Conservation (phyloP, 208 protist species). For the Trypanosoma theileri region DNA sequence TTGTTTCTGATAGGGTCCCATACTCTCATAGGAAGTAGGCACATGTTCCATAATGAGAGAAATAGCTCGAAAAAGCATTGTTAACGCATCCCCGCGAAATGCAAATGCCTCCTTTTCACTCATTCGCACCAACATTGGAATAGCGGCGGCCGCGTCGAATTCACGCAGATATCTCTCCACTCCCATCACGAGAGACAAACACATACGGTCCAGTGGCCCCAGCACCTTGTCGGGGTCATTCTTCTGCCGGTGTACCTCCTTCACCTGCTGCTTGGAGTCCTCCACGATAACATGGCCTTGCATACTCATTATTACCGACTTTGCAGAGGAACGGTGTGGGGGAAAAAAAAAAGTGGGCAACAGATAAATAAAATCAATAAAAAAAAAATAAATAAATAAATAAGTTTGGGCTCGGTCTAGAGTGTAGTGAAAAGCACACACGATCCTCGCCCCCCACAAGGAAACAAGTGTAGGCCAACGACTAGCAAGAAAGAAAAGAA, state of each 20-base stretch:
- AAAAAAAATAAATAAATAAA: too few relatives aligned
- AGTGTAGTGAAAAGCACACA: too few relatives aligned
- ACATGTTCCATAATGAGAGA: conserved; percentile 86
- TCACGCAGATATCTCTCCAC: conserved; percentile 74
- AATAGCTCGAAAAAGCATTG: conserved; percentile 65
- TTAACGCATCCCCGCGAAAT: conserved; percentile 55
- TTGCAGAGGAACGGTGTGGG: background rate
- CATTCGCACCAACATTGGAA: conserved; percentile 56
- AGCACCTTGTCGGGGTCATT: conserved; percentile 46
- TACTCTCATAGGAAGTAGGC: conserved; percentile 63
- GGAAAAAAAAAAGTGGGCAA: background rate
- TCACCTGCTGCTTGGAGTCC: conserved; percentile 63
- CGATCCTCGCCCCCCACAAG: background rate
- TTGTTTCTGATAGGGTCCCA: conserved; percentile 42
- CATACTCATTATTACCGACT: conserved; percentile 5
- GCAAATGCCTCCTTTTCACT: conserved; percentile 34
- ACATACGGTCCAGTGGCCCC: conserved; percentile 51
- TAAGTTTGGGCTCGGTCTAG: too few relatives aligned
- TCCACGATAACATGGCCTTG: conserved; percentile 7
- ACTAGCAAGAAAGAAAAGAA: background rate
- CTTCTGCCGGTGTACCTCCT: conserved; percentile 32
- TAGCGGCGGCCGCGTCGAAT: conserved; percentile 57
- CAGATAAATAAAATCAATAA: background rate
- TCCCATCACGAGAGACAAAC: conserved; percentile 83
- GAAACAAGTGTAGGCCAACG: background rate